phyloP scores from a whole-genome alignment of 768 basidiomycete species.

The Rhizopogon vesiculosus region DNA sequence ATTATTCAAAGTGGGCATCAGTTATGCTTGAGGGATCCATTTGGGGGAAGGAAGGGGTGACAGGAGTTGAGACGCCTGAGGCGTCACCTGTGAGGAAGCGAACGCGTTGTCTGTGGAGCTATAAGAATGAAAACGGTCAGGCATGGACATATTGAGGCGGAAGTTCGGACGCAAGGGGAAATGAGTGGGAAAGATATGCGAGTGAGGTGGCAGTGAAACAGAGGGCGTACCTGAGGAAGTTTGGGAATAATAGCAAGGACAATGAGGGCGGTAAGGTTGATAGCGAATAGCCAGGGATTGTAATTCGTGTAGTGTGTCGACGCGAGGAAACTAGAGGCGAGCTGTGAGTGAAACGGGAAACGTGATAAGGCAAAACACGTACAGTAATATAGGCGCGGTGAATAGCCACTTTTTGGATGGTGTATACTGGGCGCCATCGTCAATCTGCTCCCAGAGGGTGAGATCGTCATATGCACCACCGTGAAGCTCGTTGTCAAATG shows the following conservation, averaged over 20 bases:
- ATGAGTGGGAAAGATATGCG: slow-evolving; percentile 11
- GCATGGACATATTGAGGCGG: neutral
- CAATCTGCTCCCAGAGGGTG: slow-evolving; percentile 99
- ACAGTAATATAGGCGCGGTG: slow-evolving; percentile 86
- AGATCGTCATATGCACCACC: slow-evolving; percentile 96
- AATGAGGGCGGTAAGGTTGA: slow-evolving; percentile 81
- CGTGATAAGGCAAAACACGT: slow-evolving; percentile 25
- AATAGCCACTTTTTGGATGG: slow-evolving; percentile 98
- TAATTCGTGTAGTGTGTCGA: slow-evolving; percentile 99
- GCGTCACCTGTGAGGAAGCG: slow-evolving; percentile 65
- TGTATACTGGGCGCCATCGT: slow-evolving; percentile 97
- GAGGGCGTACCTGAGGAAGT: slow-evolving; percentile 74
- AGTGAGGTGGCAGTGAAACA: neutral
- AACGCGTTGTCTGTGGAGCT: slow-evolving; percentile 82
- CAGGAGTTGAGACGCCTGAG: slow-evolving; percentile 65
- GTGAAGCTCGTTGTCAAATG: slow-evolving; percentile 83
- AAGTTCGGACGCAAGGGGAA: slow-evolving; percentile 6
- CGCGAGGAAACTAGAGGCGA: slow-evolving; percentile 70
- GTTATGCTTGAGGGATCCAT: slow-evolving; percentile 44
- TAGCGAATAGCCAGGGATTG: slow-evolving; percentile 87
- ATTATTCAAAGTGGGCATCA: slow-evolving; percentile 42
- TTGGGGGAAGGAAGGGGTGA: slow-evolving; percentile 51
- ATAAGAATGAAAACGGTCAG: neutral
- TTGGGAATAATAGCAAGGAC: slow-evolving; percentile 87
- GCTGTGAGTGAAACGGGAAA: slow-evolving; percentile 1